Evolutionary conservation across 2,329 filamentous ascomycete genomes (phyloP), one percentile per base, ranked within the genome.

Genomic region (Aspergillus japonicus): DNA sequence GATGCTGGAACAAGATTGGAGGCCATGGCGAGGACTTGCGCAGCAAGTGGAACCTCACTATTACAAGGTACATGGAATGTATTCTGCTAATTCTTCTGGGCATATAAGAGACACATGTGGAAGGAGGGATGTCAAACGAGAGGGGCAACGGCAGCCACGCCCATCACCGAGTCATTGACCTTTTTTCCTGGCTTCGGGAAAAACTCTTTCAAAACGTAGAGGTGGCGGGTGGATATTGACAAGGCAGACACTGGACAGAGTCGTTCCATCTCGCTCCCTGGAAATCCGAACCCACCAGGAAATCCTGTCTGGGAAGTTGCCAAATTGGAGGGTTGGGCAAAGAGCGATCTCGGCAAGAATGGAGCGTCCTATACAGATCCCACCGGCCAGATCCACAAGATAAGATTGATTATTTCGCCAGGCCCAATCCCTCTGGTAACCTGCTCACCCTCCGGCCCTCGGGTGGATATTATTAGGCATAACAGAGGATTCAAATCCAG

Each of bases 371-470:
- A 31, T 53, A 49, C 54, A 54, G 39, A 47, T 39, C 58, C 44
- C 44, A 52, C 42, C 23, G 49, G 47, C 57, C 26, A 50, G 64
- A 59, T 63, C 66, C 66, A 68, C 64, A 66, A 63, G 66, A 66
- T 68, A 68, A 68, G 63, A 65, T 68, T 66, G 60, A 65, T 65
- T 63, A 59, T 54, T 56, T 52, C 35, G 52, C 56, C 54, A 57
- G 21, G 10, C 39, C 39, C 39, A 44, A 16, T 44, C 39, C 7
- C 39, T 44, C 16, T 44, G 39, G 14, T 19, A 8, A 19, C 39
- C 39, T 44, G 8, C 53, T 8, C 53, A 23, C 11, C 42, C 33
- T 29, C 42, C 21, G 42, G 42, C 26, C 42, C 26, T 39, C 53
- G 44, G 47, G 51, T 33, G 35, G 33, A 55, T 55, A 62, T 52